Evolutionary conservation across 768 basidiomycete genomes (phyloP), one percentile per base, ranked within the genome.

Genomic region (Daedaleopsis nitida): DNA sequence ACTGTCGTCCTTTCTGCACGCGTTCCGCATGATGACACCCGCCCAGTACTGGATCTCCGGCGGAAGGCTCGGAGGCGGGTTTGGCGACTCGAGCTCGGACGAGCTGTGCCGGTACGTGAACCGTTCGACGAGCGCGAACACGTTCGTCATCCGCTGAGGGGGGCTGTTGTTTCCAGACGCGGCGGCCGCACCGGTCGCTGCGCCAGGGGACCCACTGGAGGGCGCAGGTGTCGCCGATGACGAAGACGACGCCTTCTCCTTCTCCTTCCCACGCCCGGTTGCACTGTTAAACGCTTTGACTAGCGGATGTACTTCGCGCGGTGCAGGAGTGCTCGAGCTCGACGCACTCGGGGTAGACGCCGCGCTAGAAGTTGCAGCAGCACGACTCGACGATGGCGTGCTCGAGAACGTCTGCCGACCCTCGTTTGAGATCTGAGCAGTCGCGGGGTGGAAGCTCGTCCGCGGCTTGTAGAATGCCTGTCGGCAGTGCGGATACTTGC

Each of bases 21-120:
- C 97, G 73, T 99, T 99, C 55, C 97, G 84, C 97, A 98, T 99
- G 70, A 98, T 97, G n/a, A 98, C 96, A 3, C 95, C 94, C 0
- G 96, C 97, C 97, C 97, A 98, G 69, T 98, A 97, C 74, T 97
- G 94, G 23, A 99, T 96, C 73, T 98, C 96, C 11, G 82, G 79
- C 0, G 95, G 94, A 8, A 95, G 76, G 51, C 86, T 81, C 3
- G 89, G 88, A 5, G 76, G 87, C 0, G 87, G 85, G 56, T 85
- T 86, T 6, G 84, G 84, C 55, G 88, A 77, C 63, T 88, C 86
- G 19, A 83, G 83, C 69, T 96, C 94, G 0, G 86, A 84, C 11
- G 91, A 86, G 55, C 91, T 91, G 0, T 96, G 94, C 55, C 94
- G 86, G 80, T 94, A 97, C 0, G 96, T 99, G 77, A 97, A 99